A percentile compares a stretch with the other conserved stretches of the same genome.
These are phyloP conservation scores for Dispira parvispora DNA, from an alignment of 192 early-diverging fungal genomes.

Conservation along the genomic window DNA sequence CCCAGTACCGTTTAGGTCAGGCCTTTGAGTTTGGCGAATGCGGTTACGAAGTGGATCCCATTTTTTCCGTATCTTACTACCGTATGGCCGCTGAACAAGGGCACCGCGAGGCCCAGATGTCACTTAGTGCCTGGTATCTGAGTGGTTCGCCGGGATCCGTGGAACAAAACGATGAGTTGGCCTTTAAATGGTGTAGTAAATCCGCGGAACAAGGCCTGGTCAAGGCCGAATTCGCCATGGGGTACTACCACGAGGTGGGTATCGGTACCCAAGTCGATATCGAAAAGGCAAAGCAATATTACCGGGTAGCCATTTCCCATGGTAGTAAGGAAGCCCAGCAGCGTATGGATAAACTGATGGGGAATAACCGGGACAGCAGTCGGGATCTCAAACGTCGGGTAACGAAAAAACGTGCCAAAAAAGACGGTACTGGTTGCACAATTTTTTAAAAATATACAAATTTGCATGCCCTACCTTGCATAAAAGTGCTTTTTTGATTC, in stretches of 20 bases:
- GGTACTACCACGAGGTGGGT: constrained; percentile 76
- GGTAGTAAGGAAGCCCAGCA: constrained; percentile 30
- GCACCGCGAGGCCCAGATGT: constrained; percentile 67
- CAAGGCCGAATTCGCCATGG: constrained; percentile 77
- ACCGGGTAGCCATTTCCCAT: constrained; percentile 17
- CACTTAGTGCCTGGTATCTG: constrained; percentile 71
- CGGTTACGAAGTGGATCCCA: constrained; percentile 45
- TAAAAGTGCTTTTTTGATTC: too few species aligned
- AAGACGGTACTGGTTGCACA: neutral
- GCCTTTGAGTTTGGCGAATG: constrained; percentile 65
- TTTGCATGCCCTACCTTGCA: too few species aligned
- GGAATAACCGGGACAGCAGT: constrained; percentile 16
- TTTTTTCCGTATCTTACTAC: constrained; percentile 58
- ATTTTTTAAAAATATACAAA: neutral
- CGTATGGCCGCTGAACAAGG: constrained; percentile 61
- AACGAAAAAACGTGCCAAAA: constrained; percentile 32
- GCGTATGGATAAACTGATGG: constrained; percentile 21
- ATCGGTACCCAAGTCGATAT: constrained; percentile 39
- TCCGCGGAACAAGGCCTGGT: constrained; percentile 63
- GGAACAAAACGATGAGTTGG: constrained; percentile 45
- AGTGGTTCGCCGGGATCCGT: constrained; percentile 51
- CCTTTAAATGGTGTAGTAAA: constrained; percentile 64
- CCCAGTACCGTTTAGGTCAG: constrained; percentile 63
- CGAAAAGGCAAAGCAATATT: constrained; percentile 38
- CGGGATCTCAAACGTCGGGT: constrained; percentile 27